Evolutionary conservation across 768 basidiomycete species (phyloP).

Genomic region (Epithele typhae): DNA sequence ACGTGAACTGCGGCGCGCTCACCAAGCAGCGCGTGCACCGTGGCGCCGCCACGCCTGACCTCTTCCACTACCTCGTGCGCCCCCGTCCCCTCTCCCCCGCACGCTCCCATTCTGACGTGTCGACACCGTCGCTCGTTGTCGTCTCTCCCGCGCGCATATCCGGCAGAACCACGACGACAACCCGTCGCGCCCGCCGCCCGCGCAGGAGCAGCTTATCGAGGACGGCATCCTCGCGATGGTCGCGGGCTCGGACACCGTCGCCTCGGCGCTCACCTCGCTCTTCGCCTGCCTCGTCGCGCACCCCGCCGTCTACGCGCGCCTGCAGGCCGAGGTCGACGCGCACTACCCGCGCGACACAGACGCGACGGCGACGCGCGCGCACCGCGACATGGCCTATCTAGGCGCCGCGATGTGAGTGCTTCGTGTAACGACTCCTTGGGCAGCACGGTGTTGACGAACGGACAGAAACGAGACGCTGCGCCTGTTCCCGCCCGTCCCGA

Average conservation of each 20-base stretch:
- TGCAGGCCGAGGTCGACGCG: constrained; percentile 21
- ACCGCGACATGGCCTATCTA: constrained; percentile 1
- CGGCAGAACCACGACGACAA: neutral
- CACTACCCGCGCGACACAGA: constrained; percentile 16
- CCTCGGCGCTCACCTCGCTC: constrained; percentile 15
- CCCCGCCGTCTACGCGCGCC: constrained; percentile 5
- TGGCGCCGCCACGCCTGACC: neutral
- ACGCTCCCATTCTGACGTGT: neutral
- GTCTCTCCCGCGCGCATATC: too few species aligned
- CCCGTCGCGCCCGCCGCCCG: neutral
- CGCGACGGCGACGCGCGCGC: neutral
- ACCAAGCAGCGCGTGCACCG: too few species aligned
- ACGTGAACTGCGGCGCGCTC: too few species aligned
- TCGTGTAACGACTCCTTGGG: too few species aligned
- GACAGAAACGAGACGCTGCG: constrained; percentile 15
- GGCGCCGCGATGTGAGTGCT: constrained; percentile 4
- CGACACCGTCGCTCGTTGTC: too few species aligned
- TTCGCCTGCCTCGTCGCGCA: constrained; percentile 19
- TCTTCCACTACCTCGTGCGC: neutral
- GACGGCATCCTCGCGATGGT: constrained; percentile 18
- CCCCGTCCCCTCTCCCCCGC: neutral
- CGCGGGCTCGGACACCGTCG: constrained; percentile 26
- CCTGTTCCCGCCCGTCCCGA: constrained; percentile 37
- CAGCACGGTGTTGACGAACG: neutral
- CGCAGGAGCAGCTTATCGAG: neutral